Percentiles rank a stretch among this genome's conserved stretches.
phyloP scores from a whole-genome alignment of 805 yeast genomes.

The Saccharomycopsis sp. region DNA sequence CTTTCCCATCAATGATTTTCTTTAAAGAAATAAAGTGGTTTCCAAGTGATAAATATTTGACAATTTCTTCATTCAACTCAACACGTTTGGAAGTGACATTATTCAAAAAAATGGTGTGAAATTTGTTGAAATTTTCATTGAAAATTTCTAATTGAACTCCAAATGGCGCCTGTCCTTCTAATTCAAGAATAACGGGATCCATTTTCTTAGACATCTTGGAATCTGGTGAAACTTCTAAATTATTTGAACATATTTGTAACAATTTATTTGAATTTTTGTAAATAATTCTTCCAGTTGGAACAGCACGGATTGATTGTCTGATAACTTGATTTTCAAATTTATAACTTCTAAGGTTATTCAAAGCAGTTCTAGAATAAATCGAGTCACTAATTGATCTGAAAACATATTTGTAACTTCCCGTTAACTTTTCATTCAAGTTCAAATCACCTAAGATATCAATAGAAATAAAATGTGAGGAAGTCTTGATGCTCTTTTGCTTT shows the following conservation, averaged over 20 bases:
- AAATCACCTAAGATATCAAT: slow-evolving; percentile 27
- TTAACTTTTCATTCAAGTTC: slow-evolving; percentile 19
- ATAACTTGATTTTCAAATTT: slow-evolving; percentile 28
- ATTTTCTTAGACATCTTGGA: slow-evolving; percentile 22
- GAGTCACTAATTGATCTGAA: slow-evolving; percentile 59
- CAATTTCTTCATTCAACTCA: slow-evolving; percentile 31
- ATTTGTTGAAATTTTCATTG: slow-evolving; percentile 49
- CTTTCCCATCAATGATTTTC: slow-evolving; percentile 55
- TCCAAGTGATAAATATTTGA: slow-evolving; percentile 54
- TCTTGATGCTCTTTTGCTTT: slow-evolving; percentile 31
- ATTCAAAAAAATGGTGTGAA: slow-evolving; percentile 35
- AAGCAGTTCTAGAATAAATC: slow-evolving; percentile 37
- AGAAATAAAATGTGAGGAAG: slow-evolving; percentile 41
- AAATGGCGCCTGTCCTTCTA: slow-evolving; percentile 56
- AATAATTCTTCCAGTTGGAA: slow-evolving; percentile 51
- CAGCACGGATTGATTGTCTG: slow-evolving; percentile 42
- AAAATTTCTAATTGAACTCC: slow-evolving; percentile 43
- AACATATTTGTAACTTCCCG: slow-evolving; percentile 54
- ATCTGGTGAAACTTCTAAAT: slow-evolving; percentile 18
- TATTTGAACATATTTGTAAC: slow-evolving; percentile 37
- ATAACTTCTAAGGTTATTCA: slow-evolving; percentile 23
- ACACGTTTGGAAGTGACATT: slow-evolving; percentile 31
- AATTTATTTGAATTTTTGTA: slow-evolving; percentile 30
- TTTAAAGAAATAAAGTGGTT: slow-evolving; percentile 51
- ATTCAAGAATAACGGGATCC: slow-evolving; percentile 43